Conservation (phyloP, 169 alveolate genomes). For the Plasmodium ovale region DNA sequence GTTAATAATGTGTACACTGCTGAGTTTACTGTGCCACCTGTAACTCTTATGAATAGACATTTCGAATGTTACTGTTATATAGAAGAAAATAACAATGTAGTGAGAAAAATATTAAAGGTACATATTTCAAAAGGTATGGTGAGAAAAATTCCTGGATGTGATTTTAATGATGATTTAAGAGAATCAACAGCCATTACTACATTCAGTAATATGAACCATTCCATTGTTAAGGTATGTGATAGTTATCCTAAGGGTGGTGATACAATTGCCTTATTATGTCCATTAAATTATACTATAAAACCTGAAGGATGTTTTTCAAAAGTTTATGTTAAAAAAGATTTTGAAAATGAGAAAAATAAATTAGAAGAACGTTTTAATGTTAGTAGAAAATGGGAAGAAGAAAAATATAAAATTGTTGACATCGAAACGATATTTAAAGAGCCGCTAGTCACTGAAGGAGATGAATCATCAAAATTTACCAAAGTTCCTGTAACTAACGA, state of each 20-base stretch:
- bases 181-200: constrained; percentile 35
- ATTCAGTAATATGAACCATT: background rate
- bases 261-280: constrained; percentile 23
- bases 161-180: constrained; percentile 30
- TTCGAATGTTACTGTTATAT: constrained; percentile 57
- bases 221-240: constrained; percentile 20
- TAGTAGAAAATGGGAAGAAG: constrained; percentile 29
- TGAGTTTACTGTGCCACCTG: constrained; percentile 33
- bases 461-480: constrained; percentile 13
- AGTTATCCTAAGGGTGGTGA: constrained; percentile 43
- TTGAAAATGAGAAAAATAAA: background rate
- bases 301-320: constrained; percentile 38
- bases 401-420: constrained; percentile 16
- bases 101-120: constrained; percentile 18
- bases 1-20: constrained; percentile 8
- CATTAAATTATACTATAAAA: constrained; percentile 8
- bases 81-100: background rate
- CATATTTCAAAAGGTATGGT: constrained; percentile 15
- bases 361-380: background rate
- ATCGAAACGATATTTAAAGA: background rate
- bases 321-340: constrained; percentile 15
- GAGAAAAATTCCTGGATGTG: constrained; percentile 34
- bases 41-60: background rate
- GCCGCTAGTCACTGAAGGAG: constrained; percentile 6
- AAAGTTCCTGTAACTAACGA: constrained; percentile 18